Evolutionary conservation across 225 moss, liverwort and hornwort genomes (phyloP).

Genomic region (Neckera pumila): DNA sequence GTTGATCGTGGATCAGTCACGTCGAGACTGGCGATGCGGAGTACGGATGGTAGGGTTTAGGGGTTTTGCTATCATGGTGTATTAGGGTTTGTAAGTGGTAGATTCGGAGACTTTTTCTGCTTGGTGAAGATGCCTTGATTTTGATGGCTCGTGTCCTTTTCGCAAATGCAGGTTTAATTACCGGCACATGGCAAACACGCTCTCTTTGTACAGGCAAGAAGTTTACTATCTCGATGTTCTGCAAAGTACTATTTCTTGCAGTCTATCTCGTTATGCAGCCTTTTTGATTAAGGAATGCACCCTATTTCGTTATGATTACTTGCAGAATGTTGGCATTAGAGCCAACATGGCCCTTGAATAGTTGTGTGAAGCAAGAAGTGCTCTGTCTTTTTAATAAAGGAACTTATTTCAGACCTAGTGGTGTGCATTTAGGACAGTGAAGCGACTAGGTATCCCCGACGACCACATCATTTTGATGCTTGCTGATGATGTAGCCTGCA

Average conservation of each 20-base stretch:
- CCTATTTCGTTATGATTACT: background rate
- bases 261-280: background rate
- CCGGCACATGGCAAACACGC: constrained; percentile 90
- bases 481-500: constrained; percentile 93
- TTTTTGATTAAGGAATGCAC: background rate
- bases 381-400: background rate
- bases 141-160: background rate
- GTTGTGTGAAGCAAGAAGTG: background rate
- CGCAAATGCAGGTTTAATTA: constrained; percentile 70
- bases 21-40: background rate
- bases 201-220: constrained; percentile 84
- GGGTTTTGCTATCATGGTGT: background rate
- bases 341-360: background rate
- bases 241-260: background rate
- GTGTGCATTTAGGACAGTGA: constrained; percentile 76
- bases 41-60: background rate
- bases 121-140: background rate
- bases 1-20: background rate
- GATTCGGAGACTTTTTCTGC: background rate
- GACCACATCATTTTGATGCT: constrained; percentile 98
- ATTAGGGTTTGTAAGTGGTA: background rate
- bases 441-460: constrained; percentile 87
- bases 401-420: constrained; percentile 17
- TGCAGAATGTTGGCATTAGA: background rate
- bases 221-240: background rate